phyloP scores from a whole-genome alignment of 1,284 basidiomycete genomes.

The Stygiomarasmius scandens region DNA sequence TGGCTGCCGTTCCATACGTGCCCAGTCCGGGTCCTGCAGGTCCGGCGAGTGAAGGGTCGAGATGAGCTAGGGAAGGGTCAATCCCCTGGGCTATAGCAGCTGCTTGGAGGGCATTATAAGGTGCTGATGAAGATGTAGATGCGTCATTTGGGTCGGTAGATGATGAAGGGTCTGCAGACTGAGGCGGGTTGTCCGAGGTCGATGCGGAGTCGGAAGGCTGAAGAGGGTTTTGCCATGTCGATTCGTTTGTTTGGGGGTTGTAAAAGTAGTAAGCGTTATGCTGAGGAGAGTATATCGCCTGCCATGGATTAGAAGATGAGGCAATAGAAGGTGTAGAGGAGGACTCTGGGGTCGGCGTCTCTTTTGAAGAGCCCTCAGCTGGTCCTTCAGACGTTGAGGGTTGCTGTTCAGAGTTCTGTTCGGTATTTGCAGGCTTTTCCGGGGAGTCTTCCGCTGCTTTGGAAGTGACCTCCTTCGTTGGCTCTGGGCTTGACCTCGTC shows the following conservation, averaged over 20 bases:
- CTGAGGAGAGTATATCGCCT: conserved; percentile 82
- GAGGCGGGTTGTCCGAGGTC: conserved; percentile 26
- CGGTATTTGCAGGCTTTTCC: conserved; percentile 2
- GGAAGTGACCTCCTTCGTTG: background rate
- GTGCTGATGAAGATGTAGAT: conserved; percentile 27
- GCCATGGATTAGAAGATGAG: conserved; percentile 56
- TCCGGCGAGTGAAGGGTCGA: conserved; percentile 72
- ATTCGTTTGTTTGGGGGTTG: conserved; percentile 78
- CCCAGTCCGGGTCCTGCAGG: conserved; percentile 35
- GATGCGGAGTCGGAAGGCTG: conserved; percentile 23
- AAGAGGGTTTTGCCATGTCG: conserved; percentile 89
- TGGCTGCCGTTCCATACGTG: conserved; percentile 47
- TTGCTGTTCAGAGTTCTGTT: conserved; percentile 10
- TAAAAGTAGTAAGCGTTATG: conserved; percentile 90
- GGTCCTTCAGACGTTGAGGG: conserved; percentile 5
- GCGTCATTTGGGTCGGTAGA: conserved; percentile 21
- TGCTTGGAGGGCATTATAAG: conserved; percentile 53
- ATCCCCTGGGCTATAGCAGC: conserved; percentile 78
- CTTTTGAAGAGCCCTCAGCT: conserved; percentile 4
- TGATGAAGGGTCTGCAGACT: conserved; percentile 19
- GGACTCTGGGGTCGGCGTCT: background rate
- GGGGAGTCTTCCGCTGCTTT: background rate
- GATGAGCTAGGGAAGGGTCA: conserved; percentile 81
- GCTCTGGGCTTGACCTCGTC: conserved; percentile 7
- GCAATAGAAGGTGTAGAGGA: background rate